phyloP scores from a whole-genome alignment of 208 protist species.

The Blechomonas ayalai region DNA sequence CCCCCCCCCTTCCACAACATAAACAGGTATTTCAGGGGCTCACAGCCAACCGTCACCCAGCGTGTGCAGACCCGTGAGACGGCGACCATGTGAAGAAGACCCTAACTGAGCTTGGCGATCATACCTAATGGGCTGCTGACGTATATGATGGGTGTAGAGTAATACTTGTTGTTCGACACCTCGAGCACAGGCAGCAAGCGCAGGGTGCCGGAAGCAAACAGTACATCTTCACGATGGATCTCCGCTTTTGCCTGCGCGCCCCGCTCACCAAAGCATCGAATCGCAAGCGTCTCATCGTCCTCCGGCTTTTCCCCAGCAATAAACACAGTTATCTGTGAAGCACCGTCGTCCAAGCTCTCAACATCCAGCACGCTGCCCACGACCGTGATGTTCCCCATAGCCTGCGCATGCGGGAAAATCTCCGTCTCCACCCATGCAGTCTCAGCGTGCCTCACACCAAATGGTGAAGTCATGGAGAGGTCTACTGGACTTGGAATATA shows the following conservation, averaged over 20 bases:
- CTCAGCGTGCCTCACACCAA: constrained; percentile 22
- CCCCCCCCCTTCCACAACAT: too few relatives aligned
- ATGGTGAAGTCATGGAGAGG: constrained; percentile 74
- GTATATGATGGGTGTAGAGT: constrained; percentile 49
- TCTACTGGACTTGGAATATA: constrained; percentile 88
- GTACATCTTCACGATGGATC: constrained; percentile 24
- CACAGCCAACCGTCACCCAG: too few relatives aligned
- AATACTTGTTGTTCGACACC: constrained; percentile 35
- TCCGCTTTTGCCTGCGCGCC: not conserved
- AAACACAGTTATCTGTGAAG: constrained; percentile 39
- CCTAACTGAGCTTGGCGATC: constrained; percentile 12
- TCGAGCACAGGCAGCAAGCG: constrained; percentile 50
- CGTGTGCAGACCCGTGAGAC: too few relatives aligned
- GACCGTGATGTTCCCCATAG: constrained; percentile 66
- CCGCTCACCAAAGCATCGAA: constrained; percentile 41
- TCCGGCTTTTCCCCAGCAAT: constrained; percentile 20
- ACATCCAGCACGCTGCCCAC: constrained; percentile 35
- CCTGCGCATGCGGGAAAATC: constrained; percentile 55
- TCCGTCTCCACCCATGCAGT: constrained; percentile 60
- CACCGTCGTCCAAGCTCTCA: constrained; percentile 12
- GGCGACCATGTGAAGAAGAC: not conserved
- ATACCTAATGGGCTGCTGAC: constrained; percentile 37
- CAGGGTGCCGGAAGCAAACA: constrained; percentile 63
- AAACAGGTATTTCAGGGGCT: too few relatives aligned
- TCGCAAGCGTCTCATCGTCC: constrained; percentile 40